Evolutionary conservation across 164 flowering plant species (phyloP).

Genomic region (Nymphaea thermarum): DNA sequence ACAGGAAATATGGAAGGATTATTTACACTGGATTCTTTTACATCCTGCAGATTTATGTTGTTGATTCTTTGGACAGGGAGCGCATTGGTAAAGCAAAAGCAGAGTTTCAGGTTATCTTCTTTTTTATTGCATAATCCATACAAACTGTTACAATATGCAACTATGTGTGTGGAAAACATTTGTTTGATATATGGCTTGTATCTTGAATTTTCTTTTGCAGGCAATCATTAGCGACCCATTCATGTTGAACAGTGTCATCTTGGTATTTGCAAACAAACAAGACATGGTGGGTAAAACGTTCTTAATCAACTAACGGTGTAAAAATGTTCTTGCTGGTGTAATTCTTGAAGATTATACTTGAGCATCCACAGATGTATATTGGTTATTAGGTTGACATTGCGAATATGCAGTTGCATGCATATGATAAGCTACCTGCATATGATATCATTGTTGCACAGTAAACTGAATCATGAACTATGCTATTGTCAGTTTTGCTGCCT

Average conservation of each 20-base stretch:
- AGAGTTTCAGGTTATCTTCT: slow-evolving; percentile 77
- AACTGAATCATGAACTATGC: neutral
- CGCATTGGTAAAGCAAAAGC: slow-evolving; percentile 85
- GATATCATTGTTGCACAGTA: neutral
- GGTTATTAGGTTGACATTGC: no score
- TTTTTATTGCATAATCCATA: neutral
- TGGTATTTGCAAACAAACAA: slow-evolving; percentile 97
- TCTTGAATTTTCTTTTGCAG: slow-evolving; percentile 30
- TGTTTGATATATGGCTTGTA: neutral
- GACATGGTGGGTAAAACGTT: slow-evolving; percentile 64
- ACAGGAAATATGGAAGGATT: neutral
- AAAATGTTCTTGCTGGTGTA: no score
- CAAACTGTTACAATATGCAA: no score
- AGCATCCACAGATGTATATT: no score
- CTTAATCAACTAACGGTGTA: no score
- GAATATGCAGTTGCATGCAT: neutral
- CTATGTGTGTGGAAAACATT: neutral
- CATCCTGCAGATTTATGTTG: slow-evolving; percentile 83
- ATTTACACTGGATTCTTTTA: neutral
- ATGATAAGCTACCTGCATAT: neutral
- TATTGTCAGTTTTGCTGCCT: neutral
- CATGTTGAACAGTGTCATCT: slow-evolving; percentile 86
- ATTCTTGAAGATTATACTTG: no score
- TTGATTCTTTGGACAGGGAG: slow-evolving; percentile 96
- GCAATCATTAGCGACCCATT: slow-evolving; percentile 88